These are phyloP conservation scores for Alternaria metachromatica DNA, from an alignment of 2,329 filamentous ascomycete genomes.

Conservation along the genomic window DNA sequence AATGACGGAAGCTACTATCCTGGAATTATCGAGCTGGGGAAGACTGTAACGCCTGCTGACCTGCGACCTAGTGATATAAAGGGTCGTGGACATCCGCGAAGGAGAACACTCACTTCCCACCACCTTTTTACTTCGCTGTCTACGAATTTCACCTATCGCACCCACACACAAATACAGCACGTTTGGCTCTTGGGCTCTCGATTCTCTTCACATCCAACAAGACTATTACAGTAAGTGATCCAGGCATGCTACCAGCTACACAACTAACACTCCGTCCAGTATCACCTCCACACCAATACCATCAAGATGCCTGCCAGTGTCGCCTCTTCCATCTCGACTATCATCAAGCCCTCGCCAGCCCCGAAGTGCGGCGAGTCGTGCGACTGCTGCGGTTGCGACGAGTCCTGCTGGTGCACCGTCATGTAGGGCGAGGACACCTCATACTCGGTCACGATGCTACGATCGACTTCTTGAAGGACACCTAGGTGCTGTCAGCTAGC, in stretches of 20 bases:
- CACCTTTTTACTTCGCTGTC: not conserved
- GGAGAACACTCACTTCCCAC: not conserved
- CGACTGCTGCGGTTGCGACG: conserved; percentile 49
- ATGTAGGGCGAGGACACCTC: conserved; percentile 4
- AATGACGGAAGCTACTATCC: conserved; percentile 1
- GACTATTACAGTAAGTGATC: not conserved
- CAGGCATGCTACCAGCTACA: not conserved
- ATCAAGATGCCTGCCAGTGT: conserved; percentile 43
- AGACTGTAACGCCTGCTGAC: not conserved
- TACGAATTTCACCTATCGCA: not conserved
- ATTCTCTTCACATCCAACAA: not conserved
- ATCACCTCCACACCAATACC: not conserved
- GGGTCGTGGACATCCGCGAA: not conserved
- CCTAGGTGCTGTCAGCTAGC: not conserved
- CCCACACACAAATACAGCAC: not conserved
- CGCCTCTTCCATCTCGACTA: conserved; percentile 44
- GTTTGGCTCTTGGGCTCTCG: not conserved
- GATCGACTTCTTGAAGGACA: not conserved
- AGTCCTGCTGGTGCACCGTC: conserved; percentile 36
- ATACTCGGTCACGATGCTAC: not conserved
- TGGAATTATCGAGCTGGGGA: not conserved
- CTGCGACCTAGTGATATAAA: conserved; percentile 10
- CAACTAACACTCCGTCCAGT: not conserved
- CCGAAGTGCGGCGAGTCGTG: conserved; percentile 44
- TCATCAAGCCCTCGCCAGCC: conserved; percentile 47